Conservation (phyloP, 371 early-diverging fungal genomes). For the Mortierella sp. region DNA sequence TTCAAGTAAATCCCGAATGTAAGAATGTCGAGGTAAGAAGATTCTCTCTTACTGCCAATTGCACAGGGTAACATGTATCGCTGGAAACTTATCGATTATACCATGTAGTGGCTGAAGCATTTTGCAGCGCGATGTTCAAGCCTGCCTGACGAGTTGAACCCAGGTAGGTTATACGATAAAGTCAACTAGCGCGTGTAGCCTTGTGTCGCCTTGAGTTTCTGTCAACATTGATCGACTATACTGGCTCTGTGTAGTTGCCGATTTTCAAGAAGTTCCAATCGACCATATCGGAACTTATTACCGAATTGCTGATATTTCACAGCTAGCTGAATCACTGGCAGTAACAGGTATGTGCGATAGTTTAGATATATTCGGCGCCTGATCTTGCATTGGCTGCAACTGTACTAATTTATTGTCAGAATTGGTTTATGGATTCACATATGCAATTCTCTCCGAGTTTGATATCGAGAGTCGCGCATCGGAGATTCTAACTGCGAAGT, state of each 20-base stretch:
- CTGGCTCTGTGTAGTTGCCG: slow-evolving; percentile 10
- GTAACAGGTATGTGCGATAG: slow-evolving; percentile 1
- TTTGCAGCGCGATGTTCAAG: slow-evolving; percentile 20
- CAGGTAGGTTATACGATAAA: slow-evolving; percentile 8
- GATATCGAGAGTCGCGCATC: slow-evolving; percentile 32
- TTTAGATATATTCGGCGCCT: no score
- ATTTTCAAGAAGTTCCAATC: slow-evolving; percentile 1
- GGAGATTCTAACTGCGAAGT: slow-evolving; percentile 39
- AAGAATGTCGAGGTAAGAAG: slow-evolving; percentile 42
- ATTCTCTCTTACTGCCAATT: not conserved
- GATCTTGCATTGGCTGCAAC: not conserved
- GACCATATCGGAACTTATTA: slow-evolving; percentile 26
- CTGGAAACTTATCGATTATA: not conserved
- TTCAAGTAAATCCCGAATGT: slow-evolving; percentile 49
- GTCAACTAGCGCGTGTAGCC: not conserved
- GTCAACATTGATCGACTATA: not conserved
- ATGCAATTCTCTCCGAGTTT: slow-evolving; percentile 33
- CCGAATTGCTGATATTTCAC: slow-evolving; percentile 26
- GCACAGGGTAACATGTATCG: no score
- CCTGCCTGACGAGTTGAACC: slow-evolving; percentile 9
- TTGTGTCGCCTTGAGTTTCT: not conserved
- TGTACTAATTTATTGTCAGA: slow-evolving; percentile 5
- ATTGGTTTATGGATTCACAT: slow-evolving; percentile 25
- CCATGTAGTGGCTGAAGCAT: slow-evolving; percentile 47
- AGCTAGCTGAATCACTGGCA: slow-evolving; percentile 5